Conservation (phyloP, 1,284 basidiomycete genomes). For the Serendipita sp. region DNA sequence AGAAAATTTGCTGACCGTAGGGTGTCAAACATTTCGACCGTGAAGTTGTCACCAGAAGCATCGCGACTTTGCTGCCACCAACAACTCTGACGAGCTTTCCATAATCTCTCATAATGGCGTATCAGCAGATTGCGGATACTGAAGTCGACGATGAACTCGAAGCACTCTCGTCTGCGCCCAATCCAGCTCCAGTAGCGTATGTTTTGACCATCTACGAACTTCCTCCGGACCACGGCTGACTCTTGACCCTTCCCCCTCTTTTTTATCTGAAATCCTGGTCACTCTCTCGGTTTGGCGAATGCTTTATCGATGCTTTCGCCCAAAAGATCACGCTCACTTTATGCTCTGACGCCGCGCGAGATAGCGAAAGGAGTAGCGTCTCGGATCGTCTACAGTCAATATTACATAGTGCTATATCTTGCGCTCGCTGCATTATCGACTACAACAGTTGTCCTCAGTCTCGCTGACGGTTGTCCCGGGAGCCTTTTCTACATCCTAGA, state of each 20-base stretch:
- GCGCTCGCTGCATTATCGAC: conserved; percentile 81
- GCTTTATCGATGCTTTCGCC: background rate
- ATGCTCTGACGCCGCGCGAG: conserved; percentile 63
- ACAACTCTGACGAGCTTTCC: background rate
- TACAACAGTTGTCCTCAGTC: conserved; percentile 77
- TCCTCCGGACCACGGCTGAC: background rate
- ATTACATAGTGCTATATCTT: conserved; percentile 76
- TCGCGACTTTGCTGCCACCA: background rate
- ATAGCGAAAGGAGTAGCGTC: conserved; percentile 70
- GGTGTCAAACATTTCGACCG: background rate
- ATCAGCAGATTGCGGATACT: background rate
- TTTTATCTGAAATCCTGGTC: background rate
- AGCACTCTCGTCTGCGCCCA: background rate
- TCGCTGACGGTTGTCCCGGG: conserved; percentile 65
- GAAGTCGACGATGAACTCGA: background rate
- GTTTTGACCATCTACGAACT: background rate
- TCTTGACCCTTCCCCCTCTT: background rate
- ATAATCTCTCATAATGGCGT: background rate
- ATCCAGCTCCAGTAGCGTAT: background rate
- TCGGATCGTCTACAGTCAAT: conserved; percentile 68
- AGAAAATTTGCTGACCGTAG: background rate
- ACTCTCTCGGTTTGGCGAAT: background rate
- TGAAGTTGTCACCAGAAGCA: background rate
- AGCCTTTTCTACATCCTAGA: conserved; percentile 81
- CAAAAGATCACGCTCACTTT: conserved; percentile 43